Conservation (phyloP, 768 basidiomycete species). For the Boletellus emodensis region DNA sequence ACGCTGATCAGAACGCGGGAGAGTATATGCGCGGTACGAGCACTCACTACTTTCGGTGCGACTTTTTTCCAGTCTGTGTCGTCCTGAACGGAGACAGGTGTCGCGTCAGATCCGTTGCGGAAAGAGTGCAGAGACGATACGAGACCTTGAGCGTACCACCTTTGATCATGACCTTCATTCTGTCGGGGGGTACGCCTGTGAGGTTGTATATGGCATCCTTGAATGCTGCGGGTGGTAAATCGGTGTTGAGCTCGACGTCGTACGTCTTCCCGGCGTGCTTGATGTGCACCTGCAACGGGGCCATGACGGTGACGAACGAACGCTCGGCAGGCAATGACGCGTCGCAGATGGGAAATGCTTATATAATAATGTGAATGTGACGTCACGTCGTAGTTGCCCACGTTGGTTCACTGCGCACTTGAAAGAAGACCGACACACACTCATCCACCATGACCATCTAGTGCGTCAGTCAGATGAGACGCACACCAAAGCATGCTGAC, state of each 20-base stretch:
- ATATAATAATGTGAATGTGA: constrained; percentile 24
- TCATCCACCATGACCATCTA: constrained; percentile 46
- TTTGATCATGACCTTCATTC: constrained; percentile 98
- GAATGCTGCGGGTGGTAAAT: constrained; percentile 66
- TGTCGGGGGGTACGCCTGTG: constrained; percentile 84
- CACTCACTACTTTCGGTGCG: constrained; percentile 69
- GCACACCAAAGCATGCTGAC: background rate
- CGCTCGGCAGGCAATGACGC: constrained; percentile 15
- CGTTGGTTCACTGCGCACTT: constrained; percentile 15
- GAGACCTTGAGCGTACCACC: constrained; percentile 82
- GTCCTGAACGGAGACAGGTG: constrained; percentile 47
- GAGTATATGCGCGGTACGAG: background rate
- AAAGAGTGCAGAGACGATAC: no score
- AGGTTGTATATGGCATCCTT: constrained; percentile 77
- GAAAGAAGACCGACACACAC: no score
- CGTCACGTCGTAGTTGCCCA: constrained; percentile 23
- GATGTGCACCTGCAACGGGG: constrained; percentile 70
- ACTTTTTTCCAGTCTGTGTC: constrained; percentile 85
- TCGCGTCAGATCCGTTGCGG: background rate
- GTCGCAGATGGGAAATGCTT: constrained; percentile 30
- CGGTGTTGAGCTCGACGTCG: constrained; percentile 67
- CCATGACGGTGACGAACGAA: constrained; percentile 41
- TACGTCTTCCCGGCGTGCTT: constrained; percentile 87
- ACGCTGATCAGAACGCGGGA: constrained; percentile 2
- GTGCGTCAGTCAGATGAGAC: constrained; percentile 14